Evolutionary conservation across 495 filamentous ascomycete species (phyloP).

Genomic region (Podospora australis): DNA sequence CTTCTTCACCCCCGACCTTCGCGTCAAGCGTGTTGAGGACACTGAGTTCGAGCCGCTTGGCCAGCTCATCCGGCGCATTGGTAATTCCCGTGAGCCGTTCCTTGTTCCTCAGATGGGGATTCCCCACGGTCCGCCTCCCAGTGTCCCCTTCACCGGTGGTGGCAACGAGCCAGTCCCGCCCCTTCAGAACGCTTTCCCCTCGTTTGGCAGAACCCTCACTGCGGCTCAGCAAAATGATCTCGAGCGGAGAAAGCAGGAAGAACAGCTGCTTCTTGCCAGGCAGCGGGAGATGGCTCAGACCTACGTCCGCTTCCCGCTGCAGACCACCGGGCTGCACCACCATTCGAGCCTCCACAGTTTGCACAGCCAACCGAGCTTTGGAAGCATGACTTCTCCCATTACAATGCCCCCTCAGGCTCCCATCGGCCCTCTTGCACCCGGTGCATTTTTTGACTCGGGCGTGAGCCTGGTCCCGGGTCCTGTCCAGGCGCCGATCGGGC

Average conservation of each 20-base stretch:
- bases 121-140: conserved; percentile 61
- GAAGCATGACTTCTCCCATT: conserved; percentile 82
- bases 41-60: conserved; percentile 92
- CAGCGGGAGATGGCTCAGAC: conserved; percentile 77
- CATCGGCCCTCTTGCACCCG: conserved; percentile 48
- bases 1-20: conserved; percentile 90
- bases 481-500: conserved; percentile 14
- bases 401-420: conserved; percentile 68
- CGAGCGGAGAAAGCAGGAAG: conserved; percentile 93
- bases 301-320: conserved; percentile 55
- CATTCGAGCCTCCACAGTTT: conserved; percentile 91
- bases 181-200: conserved; percentile 91
- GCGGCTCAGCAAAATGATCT: conserved; percentile 97
- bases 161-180: conserved; percentile 75
- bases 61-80: conserved; percentile 89
- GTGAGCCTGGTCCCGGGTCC: conserved; percentile 18
- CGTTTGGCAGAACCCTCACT: conserved; percentile 94
- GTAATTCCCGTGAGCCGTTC: conserved; percentile 95
- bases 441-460: conserved; percentile 61
- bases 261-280: conserved; percentile 91
- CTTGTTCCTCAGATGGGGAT: conserved; percentile 95
- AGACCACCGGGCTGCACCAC: conserved; percentile 74
- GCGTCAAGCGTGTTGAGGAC: conserved; percentile 91
- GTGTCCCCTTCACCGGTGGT: conserved; percentile 40
- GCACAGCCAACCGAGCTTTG: conserved; percentile 91